Evolutionary conservation across 768 basidiomycete genomes (phyloP).

Genomic region (Boletus vermiculosoides): DNA sequence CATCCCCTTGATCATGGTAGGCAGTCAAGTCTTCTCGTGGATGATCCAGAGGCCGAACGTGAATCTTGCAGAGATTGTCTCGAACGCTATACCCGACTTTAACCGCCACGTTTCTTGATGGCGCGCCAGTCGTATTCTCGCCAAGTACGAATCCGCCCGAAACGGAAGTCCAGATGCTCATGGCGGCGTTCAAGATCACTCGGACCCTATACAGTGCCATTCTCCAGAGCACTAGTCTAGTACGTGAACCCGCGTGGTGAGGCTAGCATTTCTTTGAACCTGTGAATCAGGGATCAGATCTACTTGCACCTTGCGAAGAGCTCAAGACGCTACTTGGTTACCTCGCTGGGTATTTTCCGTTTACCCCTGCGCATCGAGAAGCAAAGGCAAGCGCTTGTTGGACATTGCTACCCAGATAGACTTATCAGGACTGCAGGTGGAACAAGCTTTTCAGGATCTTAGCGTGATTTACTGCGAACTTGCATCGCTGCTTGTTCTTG

Average conservation of each 20-base stretch:
- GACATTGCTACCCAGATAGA: neutral
- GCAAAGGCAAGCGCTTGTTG: slow-evolving; percentile 43
- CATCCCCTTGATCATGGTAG: slow-evolving; percentile 27
- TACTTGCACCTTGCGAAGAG: slow-evolving; percentile 40
- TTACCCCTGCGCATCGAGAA: slow-evolving; percentile 52
- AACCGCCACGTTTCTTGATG: slow-evolving; percentile 83
- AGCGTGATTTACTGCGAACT: slow-evolving; percentile 80
- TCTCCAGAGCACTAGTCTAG: slow-evolving; percentile 44
- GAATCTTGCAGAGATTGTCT: slow-evolving; percentile 56
- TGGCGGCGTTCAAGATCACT: slow-evolving; percentile 56
- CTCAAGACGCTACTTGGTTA: slow-evolving; percentile 63
- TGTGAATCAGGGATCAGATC: slow-evolving; percentile 25
- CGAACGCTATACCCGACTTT: slow-evolving; percentile 75
- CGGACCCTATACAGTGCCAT: slow-evolving; percentile 59
- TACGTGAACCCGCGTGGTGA: slow-evolving; percentile 12
- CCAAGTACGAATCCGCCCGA: slow-evolving; percentile 59
- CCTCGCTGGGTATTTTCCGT: slow-evolving; percentile 86
- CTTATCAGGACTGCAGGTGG: slow-evolving; percentile 44
- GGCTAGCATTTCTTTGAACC: slow-evolving; percentile 2
- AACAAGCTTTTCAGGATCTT: slow-evolving; percentile 65
- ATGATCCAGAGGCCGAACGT: slow-evolving; percentile 14
- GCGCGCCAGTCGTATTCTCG: slow-evolving; percentile 78
- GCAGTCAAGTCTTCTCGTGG: slow-evolving; percentile 14
- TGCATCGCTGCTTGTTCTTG: slow-evolving; percentile 57
- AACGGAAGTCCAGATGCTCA: slow-evolving; percentile 57